Evolutionary conservation across 768 basidiomycete species (phyloP).

Genomic region (Tylopilus subfusipes): DNA sequence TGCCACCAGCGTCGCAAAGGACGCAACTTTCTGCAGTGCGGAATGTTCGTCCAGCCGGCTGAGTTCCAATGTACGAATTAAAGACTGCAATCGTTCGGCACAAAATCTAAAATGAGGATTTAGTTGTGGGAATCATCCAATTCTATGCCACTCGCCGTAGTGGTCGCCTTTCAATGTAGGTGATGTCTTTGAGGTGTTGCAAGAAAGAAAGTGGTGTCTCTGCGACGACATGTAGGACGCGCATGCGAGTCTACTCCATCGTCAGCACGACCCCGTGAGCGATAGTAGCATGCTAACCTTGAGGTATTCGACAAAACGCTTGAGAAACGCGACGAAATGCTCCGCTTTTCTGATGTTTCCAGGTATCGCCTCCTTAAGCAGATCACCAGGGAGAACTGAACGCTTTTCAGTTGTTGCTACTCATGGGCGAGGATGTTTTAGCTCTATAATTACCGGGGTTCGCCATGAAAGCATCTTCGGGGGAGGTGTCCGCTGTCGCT

Average conservation of each 20-base stretch:
- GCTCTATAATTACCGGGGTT: constrained; percentile 68
- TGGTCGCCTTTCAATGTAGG: constrained; percentile 93
- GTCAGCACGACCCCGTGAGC: constrained; percentile 8
- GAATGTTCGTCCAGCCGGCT: constrained; percentile 88
- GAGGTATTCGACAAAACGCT: constrained; percentile 97
- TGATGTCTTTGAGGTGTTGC: constrained; percentile 97
- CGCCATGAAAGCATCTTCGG: constrained; percentile 83
- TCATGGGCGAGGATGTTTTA: not conserved
- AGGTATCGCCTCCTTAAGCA: constrained; percentile 92
- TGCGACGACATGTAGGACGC: constrained; percentile 98
- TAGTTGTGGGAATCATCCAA: not conserved
- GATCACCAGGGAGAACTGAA: constrained; percentile 89
- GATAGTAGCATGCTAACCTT: constrained; percentile 53
- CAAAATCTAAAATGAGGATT: constrained; percentile 65
- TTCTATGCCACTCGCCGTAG: constrained; percentile 57
- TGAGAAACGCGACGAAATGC: constrained; percentile 97
- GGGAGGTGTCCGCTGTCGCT: constrained; percentile 48
- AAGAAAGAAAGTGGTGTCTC: constrained; percentile 96
- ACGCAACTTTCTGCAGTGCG: constrained; percentile 90
- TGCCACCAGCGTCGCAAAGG: constrained; percentile 93
- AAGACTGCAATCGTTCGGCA: constrained; percentile 90
- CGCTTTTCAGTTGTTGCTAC: not conserved
- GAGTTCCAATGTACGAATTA: constrained; percentile 89
- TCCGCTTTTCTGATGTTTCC: constrained; percentile 99
- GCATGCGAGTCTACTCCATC: constrained; percentile 84